Evolutionary conservation across 768 basidiomycete genomes (phyloP).

Genomic region (Pulveroboletus sp.): DNA sequence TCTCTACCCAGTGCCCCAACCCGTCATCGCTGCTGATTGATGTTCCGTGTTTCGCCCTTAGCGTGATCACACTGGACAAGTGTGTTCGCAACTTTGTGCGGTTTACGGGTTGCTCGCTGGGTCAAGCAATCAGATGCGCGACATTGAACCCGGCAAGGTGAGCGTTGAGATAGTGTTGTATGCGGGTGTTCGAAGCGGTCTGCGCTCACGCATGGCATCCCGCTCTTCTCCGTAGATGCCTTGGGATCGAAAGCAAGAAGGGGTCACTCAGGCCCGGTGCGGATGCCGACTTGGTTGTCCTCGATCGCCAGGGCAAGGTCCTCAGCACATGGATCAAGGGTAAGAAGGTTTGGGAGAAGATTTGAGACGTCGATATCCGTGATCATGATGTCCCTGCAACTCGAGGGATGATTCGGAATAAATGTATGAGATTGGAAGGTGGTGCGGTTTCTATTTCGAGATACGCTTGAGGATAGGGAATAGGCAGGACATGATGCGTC

Average conservation of each 20-base stretch:
- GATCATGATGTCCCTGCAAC: background rate
- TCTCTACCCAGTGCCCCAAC: background rate
- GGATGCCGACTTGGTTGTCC: slow-evolving; percentile 79
- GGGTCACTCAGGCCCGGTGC: slow-evolving; percentile 79
- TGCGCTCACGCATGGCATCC: background rate
- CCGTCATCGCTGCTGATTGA: background rate
- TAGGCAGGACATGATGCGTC: background rate
- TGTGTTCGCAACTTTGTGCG: slow-evolving; percentile 81
- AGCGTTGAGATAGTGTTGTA: slow-evolving; percentile 13
- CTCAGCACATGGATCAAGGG: slow-evolving; percentile 76
- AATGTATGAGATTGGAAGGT: background rate
- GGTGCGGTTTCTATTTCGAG: background rate
- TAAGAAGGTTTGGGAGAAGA: slow-evolving; percentile 59
- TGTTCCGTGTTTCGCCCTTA: slow-evolving; percentile 22
- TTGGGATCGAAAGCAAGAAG: slow-evolving; percentile 75
- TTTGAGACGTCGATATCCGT: slow-evolving; percentile 11
- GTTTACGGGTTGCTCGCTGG: slow-evolving; percentile 80
- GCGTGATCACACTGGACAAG: slow-evolving; percentile 77
- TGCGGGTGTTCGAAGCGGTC: background rate
- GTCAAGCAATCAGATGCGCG: slow-evolving; percentile 80
- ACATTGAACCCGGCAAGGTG: slow-evolving; percentile 82
- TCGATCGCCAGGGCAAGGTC: slow-evolving; percentile 63
- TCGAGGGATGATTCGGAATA: background rate
- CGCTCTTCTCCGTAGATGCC: slow-evolving; percentile 42
- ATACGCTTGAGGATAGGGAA: background rate